phyloP scores from a whole-genome alignment of 345 rosid species.

The Populus simonii region DNA sequence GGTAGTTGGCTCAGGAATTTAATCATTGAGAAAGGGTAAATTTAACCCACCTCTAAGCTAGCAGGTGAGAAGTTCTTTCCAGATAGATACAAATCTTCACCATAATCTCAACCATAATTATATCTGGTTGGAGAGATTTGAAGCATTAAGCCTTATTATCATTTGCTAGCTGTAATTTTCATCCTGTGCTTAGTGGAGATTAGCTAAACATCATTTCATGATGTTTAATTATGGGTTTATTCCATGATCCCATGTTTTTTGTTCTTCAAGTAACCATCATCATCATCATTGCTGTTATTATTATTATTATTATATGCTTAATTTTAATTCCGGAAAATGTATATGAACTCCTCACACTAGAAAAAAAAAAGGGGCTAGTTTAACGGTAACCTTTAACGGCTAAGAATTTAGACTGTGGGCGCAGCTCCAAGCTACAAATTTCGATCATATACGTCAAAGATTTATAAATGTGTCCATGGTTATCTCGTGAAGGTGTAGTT shows the following conservation, averaged over 20 bases:
- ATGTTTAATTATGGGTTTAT: neutral
- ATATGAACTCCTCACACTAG: too few relatives aligned
- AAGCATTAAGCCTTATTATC: neutral
- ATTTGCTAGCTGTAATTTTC: neutral
- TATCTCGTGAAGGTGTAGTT: neutral
- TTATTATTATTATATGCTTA: too few relatives aligned
- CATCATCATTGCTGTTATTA: too few relatives aligned
- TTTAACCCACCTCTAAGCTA: neutral
- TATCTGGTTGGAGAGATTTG: neutral
- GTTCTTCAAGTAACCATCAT: neutral
- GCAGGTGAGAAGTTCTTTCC: neutral
- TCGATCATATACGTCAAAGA: neutral
- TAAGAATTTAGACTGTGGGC: neutral
- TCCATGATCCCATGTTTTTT: neutral
- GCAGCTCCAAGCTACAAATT: neutral
- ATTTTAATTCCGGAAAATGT: too few relatives aligned
- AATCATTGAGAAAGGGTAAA: too few relatives aligned
- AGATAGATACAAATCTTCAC: too few relatives aligned
- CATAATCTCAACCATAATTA: neutral
- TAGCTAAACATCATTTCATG: neutral
- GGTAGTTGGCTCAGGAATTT: too few relatives aligned
- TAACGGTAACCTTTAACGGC: too few relatives aligned
- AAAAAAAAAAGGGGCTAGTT: too few relatives aligned
- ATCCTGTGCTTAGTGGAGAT: neutral
- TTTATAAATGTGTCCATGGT: neutral